Base-by-base conservation (phyloP, 495 filamentous ascomycete genomes). In the Annulohypoxylon stygium region DNA sequence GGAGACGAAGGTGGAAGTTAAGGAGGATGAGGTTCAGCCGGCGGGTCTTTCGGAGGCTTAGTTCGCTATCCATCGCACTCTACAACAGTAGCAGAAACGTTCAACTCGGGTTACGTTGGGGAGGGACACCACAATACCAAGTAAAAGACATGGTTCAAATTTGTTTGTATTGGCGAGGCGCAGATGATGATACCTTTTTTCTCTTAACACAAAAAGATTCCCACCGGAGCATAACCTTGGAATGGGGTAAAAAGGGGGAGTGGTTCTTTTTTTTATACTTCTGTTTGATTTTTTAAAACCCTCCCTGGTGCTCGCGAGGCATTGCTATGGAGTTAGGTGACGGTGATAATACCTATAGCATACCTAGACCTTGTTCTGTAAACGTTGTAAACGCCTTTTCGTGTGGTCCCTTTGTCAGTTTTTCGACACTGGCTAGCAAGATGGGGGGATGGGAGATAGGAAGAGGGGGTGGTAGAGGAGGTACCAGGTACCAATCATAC, bases 151-250 rank as follows among this genome's bases (percentile, higher is more conserved):
- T 47, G 61, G 60, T 33, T 41, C 6, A 34, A 53, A 36, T 67
- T 70, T 64, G 62, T 50, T 75, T 70, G 72, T 70, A 70, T 75
- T 75, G 72, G 67, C 67, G 51, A 54, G 68, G 73, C 73, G 73
- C 69, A 72, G 69, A 72, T 75, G 73, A 75, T 72, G 73, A 75
- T 75, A 75, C 73, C 69, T 75, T 69, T 75, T 71, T 68, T 66
- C 55, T 67, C 51, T 61, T 53, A 16, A 47, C 4, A 23, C 43
- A 47, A 47, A 53, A 60, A 63, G 62, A 30, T 30, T n/a, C 51
- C 60, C 59, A 69, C 39, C 51, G 65, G 73, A 72, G 69, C 69
- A 71, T 65, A 57, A 47, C 43, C 43, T 18, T n/a, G 43, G 61
- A n/a, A 48, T 2, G 58, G 51, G 67, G 41, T 18, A 16, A 16